A percentile compares a stretch with the other conserved stretches of the same genome.
Evolutionary conservation across 2,329 filamentous ascomycete species (phyloP).

Genomic region (Samsoniella hepiali): DNA sequence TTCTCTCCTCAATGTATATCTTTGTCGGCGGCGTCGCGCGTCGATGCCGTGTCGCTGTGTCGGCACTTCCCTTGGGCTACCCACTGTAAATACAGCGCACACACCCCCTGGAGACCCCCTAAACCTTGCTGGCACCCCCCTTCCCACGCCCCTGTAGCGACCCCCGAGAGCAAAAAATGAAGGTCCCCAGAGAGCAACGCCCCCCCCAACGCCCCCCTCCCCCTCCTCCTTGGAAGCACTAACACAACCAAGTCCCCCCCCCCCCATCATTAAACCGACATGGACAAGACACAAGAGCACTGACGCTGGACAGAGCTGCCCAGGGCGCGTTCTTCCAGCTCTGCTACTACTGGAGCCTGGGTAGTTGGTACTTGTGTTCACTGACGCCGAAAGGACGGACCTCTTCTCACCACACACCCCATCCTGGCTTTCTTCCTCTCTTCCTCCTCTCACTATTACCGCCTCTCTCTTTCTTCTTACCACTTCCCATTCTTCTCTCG

Average conservation of each 20-base stretch:
- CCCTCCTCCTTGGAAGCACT: neutral
- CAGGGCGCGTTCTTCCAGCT: neutral
- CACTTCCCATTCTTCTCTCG: neutral
- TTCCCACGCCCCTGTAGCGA: neutral
- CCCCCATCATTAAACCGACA: neutral
- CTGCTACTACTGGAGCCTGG: neutral
- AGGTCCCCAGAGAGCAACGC: neutral
- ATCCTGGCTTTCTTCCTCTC: neutral
- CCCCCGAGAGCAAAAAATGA: neutral
- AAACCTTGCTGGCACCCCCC: neutral
- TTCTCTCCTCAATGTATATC: neutral
- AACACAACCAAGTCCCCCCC: conserved; percentile 5
- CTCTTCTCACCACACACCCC: conserved; percentile 5
- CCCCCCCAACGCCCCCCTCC: neutral
- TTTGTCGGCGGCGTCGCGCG: neutral
- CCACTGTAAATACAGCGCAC: neutral
- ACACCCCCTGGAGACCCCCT: neutral
- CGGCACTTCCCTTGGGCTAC: conserved; percentile 5
- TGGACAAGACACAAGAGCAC: neutral
- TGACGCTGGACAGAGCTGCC: neutral
- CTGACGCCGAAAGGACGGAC: neutral
- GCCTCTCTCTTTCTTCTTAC: neutral
- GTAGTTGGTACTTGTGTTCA: neutral
- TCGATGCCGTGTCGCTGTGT: neutral
- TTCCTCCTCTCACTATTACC: neutral